Conservation (phyloP, 1,284 basidiomycete genomes). For the Lignosus rhinocerotis region DNA sequence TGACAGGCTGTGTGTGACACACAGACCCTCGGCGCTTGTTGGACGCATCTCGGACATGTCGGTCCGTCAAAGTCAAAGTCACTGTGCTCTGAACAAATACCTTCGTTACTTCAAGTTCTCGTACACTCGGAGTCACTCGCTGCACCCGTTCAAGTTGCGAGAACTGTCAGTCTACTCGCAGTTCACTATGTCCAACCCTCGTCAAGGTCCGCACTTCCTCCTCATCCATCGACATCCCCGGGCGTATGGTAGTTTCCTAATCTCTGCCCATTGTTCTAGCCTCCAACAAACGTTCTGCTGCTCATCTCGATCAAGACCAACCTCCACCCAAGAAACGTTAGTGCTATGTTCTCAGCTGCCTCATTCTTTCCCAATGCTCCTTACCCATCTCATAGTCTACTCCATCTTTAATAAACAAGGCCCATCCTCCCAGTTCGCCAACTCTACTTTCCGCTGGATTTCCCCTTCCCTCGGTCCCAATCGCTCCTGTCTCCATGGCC, state of each 20-base stretch:
- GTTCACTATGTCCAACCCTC: neutral
- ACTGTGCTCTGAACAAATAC: too few relatives aligned
- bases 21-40: too few relatives aligned
- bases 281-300: conserved; percentile 24
- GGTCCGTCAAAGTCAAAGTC: too few relatives aligned
- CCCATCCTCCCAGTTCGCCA: neutral
- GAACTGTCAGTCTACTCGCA: neutral
- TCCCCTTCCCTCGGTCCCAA: conserved; percentile 52
- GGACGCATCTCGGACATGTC: neutral
- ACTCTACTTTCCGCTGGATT: conserved; percentile 57
- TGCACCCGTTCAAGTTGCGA: neutral
- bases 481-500: conserved; percentile 63
- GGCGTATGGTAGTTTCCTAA: neutral
- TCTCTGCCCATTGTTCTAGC: neutral
- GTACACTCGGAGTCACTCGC: too few relatives aligned
- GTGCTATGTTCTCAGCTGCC: neutral
- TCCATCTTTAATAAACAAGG: conserved; percentile 5
- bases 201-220: neutral
- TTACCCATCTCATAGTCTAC: conserved; percentile 5
- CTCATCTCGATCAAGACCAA: neutral
- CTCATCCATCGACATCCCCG: too few relatives aligned
- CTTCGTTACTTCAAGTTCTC: too few relatives aligned
- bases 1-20: too few relatives aligned
- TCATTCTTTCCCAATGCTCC: neutral
- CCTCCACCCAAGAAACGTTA: conserved; percentile 19